Conservation (phyloP, 345 rosid species). For the Schrenkiella parvula region DNA sequence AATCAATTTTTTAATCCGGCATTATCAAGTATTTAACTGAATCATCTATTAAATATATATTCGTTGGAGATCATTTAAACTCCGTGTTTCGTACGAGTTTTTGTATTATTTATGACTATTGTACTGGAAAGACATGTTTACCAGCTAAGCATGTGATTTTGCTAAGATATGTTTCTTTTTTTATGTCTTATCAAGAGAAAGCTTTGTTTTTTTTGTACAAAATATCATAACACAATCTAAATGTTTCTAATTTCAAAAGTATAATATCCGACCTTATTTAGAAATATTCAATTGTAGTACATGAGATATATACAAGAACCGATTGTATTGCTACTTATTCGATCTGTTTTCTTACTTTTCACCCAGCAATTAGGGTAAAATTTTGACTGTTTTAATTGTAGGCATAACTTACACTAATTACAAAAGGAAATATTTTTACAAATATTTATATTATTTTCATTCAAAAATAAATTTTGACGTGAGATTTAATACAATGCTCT, state of each 20-base stretch:
- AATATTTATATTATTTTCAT: too few species aligned
- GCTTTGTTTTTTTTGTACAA: background rate
- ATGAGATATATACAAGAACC: background rate
- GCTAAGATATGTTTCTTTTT: slow-evolving; percentile 1
- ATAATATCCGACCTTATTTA: background rate
- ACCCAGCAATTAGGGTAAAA: background rate
- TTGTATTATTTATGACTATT: slow-evolving; percentile 7
- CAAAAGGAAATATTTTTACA: too few species aligned
- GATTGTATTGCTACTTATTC: too few species aligned
- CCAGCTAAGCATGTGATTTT: slow-evolving; percentile 25
- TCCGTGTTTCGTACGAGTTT: slow-evolving; percentile 42
- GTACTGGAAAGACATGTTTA: slow-evolving; percentile 30
- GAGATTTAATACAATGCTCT: too few species aligned
- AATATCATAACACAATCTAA: background rate
- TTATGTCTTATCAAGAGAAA: background rate
- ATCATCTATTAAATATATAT: background rate
- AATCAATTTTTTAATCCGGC: slow-evolving; percentile 7
- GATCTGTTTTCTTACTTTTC: background rate
- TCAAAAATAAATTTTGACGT: too few species aligned
- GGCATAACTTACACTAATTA: too few species aligned
- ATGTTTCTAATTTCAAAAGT: background rate
- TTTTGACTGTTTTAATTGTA: too few species aligned
- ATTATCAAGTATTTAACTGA: slow-evolving; percentile 13
- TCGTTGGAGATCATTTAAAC: slow-evolving; percentile 22
- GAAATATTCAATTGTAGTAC: background rate